Conservation (phyloP, 441 rosid genomes). For the Adansonia gregorii region DNA sequence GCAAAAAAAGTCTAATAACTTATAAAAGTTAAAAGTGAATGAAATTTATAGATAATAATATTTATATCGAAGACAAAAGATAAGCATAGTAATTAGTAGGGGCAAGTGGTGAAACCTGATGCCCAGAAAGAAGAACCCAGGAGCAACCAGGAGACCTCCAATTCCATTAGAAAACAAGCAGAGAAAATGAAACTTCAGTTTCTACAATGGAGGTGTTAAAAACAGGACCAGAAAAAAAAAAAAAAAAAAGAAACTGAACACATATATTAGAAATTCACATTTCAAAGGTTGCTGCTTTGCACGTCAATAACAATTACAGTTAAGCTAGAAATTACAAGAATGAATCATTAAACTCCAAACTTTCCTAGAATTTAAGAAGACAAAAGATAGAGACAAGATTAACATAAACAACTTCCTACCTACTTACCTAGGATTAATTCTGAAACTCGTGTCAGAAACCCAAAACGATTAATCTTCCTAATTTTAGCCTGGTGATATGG, state of each 20-base stretch:
- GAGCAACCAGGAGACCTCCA: conserved; percentile 27
- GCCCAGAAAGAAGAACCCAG: conserved; percentile 26
- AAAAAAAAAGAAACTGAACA: background rate
- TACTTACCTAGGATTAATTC: too few relatives aligned
- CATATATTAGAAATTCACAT: background rate
- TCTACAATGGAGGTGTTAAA: background rate
- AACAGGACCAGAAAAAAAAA: background rate
- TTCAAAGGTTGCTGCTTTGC: background rate
- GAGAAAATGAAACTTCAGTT: background rate
- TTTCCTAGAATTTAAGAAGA: too few relatives aligned
- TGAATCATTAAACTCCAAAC: background rate
- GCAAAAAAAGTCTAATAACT: background rate
- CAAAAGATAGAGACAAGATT: too few relatives aligned
- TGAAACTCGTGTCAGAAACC: too few relatives aligned
- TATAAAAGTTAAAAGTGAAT: background rate
- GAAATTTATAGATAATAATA: background rate
- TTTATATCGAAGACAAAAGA: background rate
- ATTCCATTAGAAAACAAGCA: background rate
- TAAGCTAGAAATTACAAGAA: background rate
- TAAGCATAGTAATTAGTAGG: too few relatives aligned
- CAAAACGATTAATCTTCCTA: too few relatives aligned
- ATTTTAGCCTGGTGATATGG: too few relatives aligned
- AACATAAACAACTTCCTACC: too few relatives aligned
- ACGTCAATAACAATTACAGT: background rate
- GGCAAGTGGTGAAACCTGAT: background rate